Base-by-base conservation (phyloP, 495 filamentous ascomycete genomes). In the Penicillium canariense region DNA sequence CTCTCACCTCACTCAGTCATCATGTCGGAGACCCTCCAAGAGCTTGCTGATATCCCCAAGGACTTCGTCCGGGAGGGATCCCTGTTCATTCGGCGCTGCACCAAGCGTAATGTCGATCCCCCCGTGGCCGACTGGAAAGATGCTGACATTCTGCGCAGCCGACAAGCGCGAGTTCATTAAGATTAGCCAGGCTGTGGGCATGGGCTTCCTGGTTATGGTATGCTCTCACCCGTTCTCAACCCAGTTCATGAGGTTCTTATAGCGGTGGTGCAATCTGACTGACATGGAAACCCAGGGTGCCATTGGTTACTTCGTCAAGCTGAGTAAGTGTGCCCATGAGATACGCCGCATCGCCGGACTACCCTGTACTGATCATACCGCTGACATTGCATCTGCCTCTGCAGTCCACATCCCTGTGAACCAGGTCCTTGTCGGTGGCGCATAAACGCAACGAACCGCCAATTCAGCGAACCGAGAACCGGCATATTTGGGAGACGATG, bases 121-220 rank as follows among this genome's bases (percentile, higher is more conserved):
- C 30, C 35, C 25, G 26, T 36, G 6, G 42, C 35, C 30, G 22
- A 9, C 32, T 5, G 36, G 30, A 6, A 47, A 20, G 31, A 50
- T 38, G 38, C 66, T 68, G 46, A 66, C 63, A 36, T 9, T 55
- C 4, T 28, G 25, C 58, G 54, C 53, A 87, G 80, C 90, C 62
- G 90, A 95, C 73, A 83, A 84, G 72, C 80, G 84, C 51, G 91
- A 96, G 68, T 97, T 96, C 77, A 82, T 96, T 65, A 91, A 94
- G 78, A 94, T 98, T 73, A 90, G 84, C 64, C 91, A 96, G 73
- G 93, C 94, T 55, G 94, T 98, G 55, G 94, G 93, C 60, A 86
- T 96, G 60, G 90, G 90, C 43, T 95, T 96, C 75, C 65, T 95
- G 26, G 83, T 93, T 36, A 94, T 95, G 89, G 88, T 87, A 60